Evolutionary conservation across 805 yeast genomes (phyloP), one percentile per base, ranked within the genome.

Genomic region (Ogataea paraovalis): DNA sequence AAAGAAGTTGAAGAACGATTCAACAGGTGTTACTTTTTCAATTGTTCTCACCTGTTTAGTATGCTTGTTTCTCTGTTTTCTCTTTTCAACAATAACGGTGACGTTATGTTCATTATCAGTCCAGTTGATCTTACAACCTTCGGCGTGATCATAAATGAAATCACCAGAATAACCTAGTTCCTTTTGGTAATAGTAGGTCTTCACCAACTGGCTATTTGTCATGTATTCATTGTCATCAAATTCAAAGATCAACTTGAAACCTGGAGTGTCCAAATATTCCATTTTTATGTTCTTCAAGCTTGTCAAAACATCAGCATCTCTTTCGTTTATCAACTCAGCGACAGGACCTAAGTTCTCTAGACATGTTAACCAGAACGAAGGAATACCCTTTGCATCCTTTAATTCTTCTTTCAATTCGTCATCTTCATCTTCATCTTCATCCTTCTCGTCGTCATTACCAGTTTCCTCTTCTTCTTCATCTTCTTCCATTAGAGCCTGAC

Each of bases 291-390:
- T 89, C 28, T 64, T 65, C 60, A 94, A 76, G 60, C 72, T 71
- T 51, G 78, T 74, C 56, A 94, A 77, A 7, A 90, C 92, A 61
- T 87, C 96, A 43, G 85, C 78, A 68, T 94, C 99, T 62, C 96
- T 80, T 47, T 89, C 97, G 39, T 94, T 81, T 58, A 94, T 87
- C 54, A 88, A 82, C 52, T 90, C 95, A 30, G 89, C 79, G 42
- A 91, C 80, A 25, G 87, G 82, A 25, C 82, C 80, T 58, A 94
- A 74, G 70, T 91, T 94, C 67, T 86, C 92, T 68, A 94, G 73
- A 5, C 98, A 96, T 18, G 98, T 94, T 60, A 92, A 76, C 99
- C 99, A 94, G 75, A 94, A 94, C 42, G 86, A 82, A 48, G 99
- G 98, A 56, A 94, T 80, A 54, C 99, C 99, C 52, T 74, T 74